Evolutionary conservation across 129 eudicot genomes (phyloP).

Genomic region (Oenanthe sinensis): DNA sequence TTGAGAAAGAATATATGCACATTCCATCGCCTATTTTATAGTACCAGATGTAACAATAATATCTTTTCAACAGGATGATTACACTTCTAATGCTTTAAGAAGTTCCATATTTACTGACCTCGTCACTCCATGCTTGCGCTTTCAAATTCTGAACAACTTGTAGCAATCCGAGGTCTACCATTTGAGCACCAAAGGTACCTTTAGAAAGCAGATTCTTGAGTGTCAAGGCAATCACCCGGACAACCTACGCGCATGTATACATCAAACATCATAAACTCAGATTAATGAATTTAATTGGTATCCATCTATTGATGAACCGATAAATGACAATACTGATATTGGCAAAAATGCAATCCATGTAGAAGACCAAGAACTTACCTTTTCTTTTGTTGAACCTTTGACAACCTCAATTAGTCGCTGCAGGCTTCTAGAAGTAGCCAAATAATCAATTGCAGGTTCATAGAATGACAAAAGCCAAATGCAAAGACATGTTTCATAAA

Average conservation of each 20-base stretch:
- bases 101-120: not conserved
- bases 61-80: not conserved
- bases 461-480: slow-evolving; percentile 92
- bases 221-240: slow-evolving; percentile 12
- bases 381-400: slow-evolving; percentile 88
- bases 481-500: slow-evolving; percentile 92
- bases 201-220: slow-evolving; percentile 7
- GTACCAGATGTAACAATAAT: not conserved
- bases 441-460: slow-evolving; percentile 88
- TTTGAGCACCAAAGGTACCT: slow-evolving; percentile 30
- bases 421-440: slow-evolving; percentile 89
- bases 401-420: slow-evolving; percentile 79
- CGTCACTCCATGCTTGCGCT: slow-evolving; percentile 60
- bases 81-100: not conserved
- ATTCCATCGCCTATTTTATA: not conserved
- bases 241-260: not conserved
- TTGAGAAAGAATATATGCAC: not conserved
- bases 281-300: not conserved
- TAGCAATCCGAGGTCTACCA: slow-evolving; percentile 65
- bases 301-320: not conserved
- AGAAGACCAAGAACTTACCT: slow-evolving; percentile 32
- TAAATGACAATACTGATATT: not conserved
- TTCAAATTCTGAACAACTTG: slow-evolving; percentile 67
- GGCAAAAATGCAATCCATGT: not conserved
- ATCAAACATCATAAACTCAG: not conserved